phyloP scores from a whole-genome alignment of 176 grass and related monocot species.

The Neostapfia colusana region DNA sequence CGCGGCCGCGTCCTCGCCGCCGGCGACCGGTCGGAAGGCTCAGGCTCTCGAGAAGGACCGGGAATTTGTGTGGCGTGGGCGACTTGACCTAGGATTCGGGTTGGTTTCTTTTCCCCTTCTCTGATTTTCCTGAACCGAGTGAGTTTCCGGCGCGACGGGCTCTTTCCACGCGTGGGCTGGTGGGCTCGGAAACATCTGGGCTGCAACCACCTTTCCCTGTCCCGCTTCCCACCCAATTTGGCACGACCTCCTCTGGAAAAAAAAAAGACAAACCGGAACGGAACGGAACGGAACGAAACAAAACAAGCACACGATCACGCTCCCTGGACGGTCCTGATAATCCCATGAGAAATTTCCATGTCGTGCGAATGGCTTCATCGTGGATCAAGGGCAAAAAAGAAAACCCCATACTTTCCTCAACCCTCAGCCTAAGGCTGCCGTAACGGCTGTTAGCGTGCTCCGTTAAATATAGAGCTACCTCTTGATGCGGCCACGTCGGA shows the following conservation, averaged over 20 bases:
- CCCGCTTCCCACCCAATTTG: too few species aligned
- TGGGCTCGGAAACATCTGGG: not conserved
- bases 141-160: not conserved
- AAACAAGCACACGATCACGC: not conserved
- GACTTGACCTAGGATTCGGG: constrained; percentile 46
- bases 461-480: not conserved
- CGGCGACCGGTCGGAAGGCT: constrained; percentile 8
- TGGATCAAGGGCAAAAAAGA: too few species aligned
- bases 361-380: not conserved
- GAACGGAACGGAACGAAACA: too few species aligned
- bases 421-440: not conserved
- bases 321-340: not conserved
- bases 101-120: not conserved
- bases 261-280: too few species aligned
- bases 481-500: too few species aligned
- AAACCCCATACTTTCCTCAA: too few species aligned
- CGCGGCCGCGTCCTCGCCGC: constrained; percentile 7
- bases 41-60: constrained; percentile 16
- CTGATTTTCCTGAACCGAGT: not conserved
- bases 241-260: too few species aligned
- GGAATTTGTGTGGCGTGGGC: constrained; percentile 22
- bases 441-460: not conserved
- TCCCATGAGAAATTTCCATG: not conserved
- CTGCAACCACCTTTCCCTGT: too few species aligned
- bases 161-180: not conserved